phyloP scores from a whole-genome alignment of 345 rosid species.

The Populus tremula region DNA sequence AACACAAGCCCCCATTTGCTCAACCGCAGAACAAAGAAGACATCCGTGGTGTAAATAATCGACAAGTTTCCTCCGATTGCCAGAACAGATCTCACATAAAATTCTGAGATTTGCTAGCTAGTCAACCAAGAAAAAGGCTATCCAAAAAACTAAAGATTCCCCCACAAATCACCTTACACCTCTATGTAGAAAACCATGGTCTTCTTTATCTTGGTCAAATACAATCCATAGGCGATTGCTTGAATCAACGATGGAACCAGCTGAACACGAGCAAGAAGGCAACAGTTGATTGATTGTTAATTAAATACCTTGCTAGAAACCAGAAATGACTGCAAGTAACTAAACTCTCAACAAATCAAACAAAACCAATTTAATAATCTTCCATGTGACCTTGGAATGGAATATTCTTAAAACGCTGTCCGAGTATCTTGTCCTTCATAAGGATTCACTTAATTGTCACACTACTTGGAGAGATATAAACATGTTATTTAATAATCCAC shows the following conservation, averaged over 20 bases:
- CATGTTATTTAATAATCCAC: constrained; percentile 13
- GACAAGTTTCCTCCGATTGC: constrained; percentile 30
- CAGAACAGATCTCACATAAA: constrained; percentile 43
- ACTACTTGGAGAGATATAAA: constrained; percentile 17
- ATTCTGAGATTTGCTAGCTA: constrained; percentile 21
- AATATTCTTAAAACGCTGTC: constrained; percentile 54
- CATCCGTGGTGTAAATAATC: constrained; percentile 15
- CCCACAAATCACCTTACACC: constrained; percentile 31
- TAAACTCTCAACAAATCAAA: constrained; percentile 34
- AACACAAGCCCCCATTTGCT: constrained; percentile 87
- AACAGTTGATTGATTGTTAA: constrained; percentile 48
- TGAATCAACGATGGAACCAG: constrained; percentile 38
- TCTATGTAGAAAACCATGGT: constrained; percentile 32
- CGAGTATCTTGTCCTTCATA: constrained; percentile 39
- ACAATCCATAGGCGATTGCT: constrained; percentile 32
- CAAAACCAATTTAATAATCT: constrained; percentile 36
- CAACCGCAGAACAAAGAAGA: constrained; percentile 35
- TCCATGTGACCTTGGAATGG: constrained; percentile 70
- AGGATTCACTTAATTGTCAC: constrained; percentile 23
- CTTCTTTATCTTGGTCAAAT: constrained; percentile 52
- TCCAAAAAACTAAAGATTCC: constrained; percentile 41
- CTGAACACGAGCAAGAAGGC: constrained; percentile 44
- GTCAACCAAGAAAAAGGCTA: constrained; percentile 33
- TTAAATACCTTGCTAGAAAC: constrained; percentile 24
- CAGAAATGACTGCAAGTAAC: constrained; percentile 36